Base-by-base conservation (phyloP, 1,139 yeast species). In the Scheffersomyces segobiensis region DNA sequence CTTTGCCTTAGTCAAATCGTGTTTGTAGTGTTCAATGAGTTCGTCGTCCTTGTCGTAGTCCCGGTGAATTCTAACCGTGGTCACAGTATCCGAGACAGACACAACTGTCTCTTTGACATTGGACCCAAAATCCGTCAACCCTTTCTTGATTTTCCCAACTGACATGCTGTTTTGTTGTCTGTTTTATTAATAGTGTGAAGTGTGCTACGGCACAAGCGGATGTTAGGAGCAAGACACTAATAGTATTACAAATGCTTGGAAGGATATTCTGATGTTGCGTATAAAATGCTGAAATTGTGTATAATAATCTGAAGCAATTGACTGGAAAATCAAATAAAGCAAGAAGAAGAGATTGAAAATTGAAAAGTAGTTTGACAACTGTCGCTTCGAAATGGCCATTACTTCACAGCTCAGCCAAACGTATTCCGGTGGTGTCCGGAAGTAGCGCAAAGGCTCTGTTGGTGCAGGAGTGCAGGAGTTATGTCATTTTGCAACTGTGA, bases 1-100 rank as follows among this genome's bases (percentile, higher is more conserved):
- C 32, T 78, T 65, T 0, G 84, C 71, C 14, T 73, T 69, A 56
- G 75, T 72, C 42, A 83, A 64, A 60, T 83, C 86, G 57, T 78
- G 77, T 56, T 79, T 76, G 73, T 82, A 83, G 48, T 75, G 76
- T 17, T 67, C 65, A 7, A 82, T 72, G 47, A 78, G 64, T 53
- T 78, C 80, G 63, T 83, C 86, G 58, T 81, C 87, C 54, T 66
- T 64, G 61, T 70, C 75, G 56, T 64, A 73, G 14, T 67, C 69
- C 50, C 68, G 63, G 49, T 66, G 65, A n/a, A 48, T 24, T 20
- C 26, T 19, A 5, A 21, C 50, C n/a, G 21, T 48, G 24, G 50
- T n/a, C 50, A 48, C 50, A 14, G 26, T 32, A 24, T 60, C 57
- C 50, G 48, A 53, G 49, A 53, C 53, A 53, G 65, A 65, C 19